phyloP scores from a whole-genome alignment of 306 rosid species.

The Urtica urens region DNA sequence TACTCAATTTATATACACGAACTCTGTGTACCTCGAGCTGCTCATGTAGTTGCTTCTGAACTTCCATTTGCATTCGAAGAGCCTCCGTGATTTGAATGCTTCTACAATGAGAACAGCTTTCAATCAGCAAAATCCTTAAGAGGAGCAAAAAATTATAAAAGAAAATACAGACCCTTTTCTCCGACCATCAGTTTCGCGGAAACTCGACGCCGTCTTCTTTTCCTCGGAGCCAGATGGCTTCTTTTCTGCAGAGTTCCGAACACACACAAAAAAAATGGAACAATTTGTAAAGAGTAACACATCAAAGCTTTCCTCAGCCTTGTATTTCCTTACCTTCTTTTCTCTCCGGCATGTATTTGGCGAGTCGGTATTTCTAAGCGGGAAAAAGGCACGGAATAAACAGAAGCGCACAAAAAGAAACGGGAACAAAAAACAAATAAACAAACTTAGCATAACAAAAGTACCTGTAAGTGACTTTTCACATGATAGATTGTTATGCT shows the following conservation, averaged over 20 bases:
- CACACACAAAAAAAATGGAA: background rate
- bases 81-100: conserved; percentile 31
- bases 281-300: background rate
- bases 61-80: conserved; percentile 38
- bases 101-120: conserved; percentile 17
- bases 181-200: conserved; percentile 14
- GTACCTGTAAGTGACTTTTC: conserved; percentile 40
- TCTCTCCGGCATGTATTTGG: conserved; percentile 32
- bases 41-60: conserved; percentile 36
- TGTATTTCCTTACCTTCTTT: conserved; percentile 29
- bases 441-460: background rate
- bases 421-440: background rate
- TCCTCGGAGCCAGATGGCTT: conserved; percentile 24
- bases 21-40: conserved; percentile 36
- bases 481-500: conserved; percentile 36
- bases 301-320: background rate
- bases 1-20: too few species aligned
- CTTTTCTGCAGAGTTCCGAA: conserved; percentile 19
- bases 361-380: conserved; percentile 34
- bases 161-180: conserved; percentile 25
- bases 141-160: background rate
- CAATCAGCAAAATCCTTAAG: too few species aligned
- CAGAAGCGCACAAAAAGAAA: background rate
- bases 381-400: conserved; percentile 9
- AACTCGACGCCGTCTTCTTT: conserved; percentile 20